These are phyloP conservation scores for Luzula sylvatica DNA, from an alignment of 176 grass and related monocot genomes.

Conservation along the genomic window DNA sequence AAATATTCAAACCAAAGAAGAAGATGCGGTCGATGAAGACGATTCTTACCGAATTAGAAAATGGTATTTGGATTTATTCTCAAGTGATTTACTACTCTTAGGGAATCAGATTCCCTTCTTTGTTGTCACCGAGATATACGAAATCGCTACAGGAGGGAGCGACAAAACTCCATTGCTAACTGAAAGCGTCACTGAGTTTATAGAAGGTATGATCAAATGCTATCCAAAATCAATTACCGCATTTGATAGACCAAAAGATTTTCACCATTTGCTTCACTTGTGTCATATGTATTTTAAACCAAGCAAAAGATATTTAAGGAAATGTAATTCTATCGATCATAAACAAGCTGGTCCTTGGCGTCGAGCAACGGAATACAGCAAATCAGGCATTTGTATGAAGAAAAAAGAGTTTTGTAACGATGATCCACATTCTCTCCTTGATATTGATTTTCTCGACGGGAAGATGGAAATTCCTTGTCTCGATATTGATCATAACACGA, in stretches of 20 bases:
- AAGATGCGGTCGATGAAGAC: no score
- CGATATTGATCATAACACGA: not conserved
- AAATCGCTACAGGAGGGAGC: not conserved
- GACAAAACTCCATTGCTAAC: not conserved
- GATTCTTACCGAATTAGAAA: not conserved
- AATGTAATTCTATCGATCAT: no score
- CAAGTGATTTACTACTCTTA: not conserved
- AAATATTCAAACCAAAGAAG: no score
- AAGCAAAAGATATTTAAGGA: not conserved
- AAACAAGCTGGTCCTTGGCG: not conserved
- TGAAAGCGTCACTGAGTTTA: not conserved
- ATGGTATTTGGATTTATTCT: not conserved
- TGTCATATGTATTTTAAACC: constrained; percentile 7
- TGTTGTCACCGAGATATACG: not conserved
- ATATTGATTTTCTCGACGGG: constrained; percentile 11
- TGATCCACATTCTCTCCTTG: constrained; percentile 6
- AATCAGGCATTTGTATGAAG: not conserved
- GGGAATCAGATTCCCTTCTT: not conserved
- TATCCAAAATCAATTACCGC: not conserved
- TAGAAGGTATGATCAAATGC: not conserved
- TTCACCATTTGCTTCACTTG: not conserved
- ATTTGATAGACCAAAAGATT: not conserved
- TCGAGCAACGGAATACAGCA: constrained; percentile 13
- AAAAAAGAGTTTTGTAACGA: not conserved
- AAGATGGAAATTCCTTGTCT: constrained; percentile 10